Percentiles rank a stretch among this genome's conserved stretches.
These are phyloP conservation scores for Tetrapyrgos nigripes DNA, from an alignment of 1,284 basidiomycete species.

Conservation along the genomic window DNA sequence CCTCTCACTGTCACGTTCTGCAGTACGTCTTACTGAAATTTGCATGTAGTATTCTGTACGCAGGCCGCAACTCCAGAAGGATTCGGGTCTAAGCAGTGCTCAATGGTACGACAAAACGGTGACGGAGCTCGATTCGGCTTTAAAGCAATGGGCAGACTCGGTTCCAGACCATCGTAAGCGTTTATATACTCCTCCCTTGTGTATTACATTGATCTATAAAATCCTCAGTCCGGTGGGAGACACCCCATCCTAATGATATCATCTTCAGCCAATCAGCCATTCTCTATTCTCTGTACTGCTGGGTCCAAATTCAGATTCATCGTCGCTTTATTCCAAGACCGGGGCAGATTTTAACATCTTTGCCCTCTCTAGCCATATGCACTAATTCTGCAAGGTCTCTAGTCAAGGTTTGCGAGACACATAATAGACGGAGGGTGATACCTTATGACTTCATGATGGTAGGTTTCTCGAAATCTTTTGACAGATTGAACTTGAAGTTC, in stretches of 20 bases:
- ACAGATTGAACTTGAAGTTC: too few species aligned
- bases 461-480: too few species aligned
- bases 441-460: too few species aligned
- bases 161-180: conserved; percentile 68
- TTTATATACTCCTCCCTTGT: not conserved
- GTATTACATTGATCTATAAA: not conserved
- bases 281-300: conserved; percentile 74
- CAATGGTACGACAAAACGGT: conserved; percentile 75
- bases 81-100: conserved; percentile 52
- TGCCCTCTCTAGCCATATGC: conserved; percentile 83
- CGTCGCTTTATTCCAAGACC: conserved; percentile 81
- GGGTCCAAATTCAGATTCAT: conserved; percentile 80
- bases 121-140: conserved; percentile 75
- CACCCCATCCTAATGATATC: conserved; percentile 57
- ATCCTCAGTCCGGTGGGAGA: conserved; percentile 73
- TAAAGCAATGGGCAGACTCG: conserved; percentile 80
- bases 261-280: conserved; percentile 76
- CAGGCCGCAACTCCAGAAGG: conserved; percentile 62
- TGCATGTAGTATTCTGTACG: conserved; percentile 78
- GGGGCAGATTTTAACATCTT: conserved; percentile 56
- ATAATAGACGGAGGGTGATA: too few species aligned
- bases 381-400: conserved; percentile 87
- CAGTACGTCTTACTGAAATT: not conserved
- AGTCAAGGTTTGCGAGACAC: conserved; percentile 71
- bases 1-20: conserved; percentile 27